phyloP scores from a whole-genome alignment of 164 flowering plant genomes.

The Vitis amurensis region DNA sequence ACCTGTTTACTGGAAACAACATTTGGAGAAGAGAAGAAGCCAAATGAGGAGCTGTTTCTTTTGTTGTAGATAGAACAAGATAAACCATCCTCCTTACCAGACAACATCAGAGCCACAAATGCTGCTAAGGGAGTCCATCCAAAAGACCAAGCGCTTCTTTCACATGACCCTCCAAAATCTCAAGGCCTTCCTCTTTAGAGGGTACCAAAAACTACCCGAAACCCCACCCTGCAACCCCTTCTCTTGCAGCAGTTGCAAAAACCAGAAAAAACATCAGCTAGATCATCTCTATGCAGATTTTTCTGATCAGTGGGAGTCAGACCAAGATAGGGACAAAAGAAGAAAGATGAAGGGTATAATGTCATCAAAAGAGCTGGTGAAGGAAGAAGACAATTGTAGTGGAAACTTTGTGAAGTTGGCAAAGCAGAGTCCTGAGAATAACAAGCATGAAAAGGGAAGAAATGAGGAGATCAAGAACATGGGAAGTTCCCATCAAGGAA shows the following conservation, averaged over 20 bases:
- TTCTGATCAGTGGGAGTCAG: slow-evolving; percentile 26
- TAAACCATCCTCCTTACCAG: not conserved
- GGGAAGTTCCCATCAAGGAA: not conserved
- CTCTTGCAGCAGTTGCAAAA: slow-evolving; percentile 24
- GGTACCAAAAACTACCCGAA: slow-evolving; percentile 48
- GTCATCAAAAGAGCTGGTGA: slow-evolving; percentile 4
- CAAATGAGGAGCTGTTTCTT: slow-evolving; percentile 13
- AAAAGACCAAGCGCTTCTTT: slow-evolving; percentile 25
- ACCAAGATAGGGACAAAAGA: slow-evolving; percentile 13
- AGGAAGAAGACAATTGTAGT: slow-evolving; percentile 17
- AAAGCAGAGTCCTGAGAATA: slow-evolving; percentile 15
- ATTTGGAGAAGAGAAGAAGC: slow-evolving; percentile 9
- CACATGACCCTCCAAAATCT: slow-evolving; percentile 33
- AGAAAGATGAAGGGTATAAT: slow-evolving; percentile 8
- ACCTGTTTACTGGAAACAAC: slow-evolving; percentile 11
- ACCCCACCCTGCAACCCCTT: slow-evolving; percentile 37
- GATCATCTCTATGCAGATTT: slow-evolving; percentile 36
- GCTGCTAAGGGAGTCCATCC: slow-evolving; percentile 23
- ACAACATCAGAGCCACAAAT: slow-evolving; percentile 12
- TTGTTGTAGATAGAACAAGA: slow-evolving; percentile 13
- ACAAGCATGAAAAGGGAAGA: slow-evolving; percentile 12
- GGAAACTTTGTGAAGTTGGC: slow-evolving; percentile 24
- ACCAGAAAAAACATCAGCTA: slow-evolving; percentile 16
- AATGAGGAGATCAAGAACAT: slow-evolving; percentile 6
- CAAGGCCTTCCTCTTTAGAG: slow-evolving; percentile 38